Percentiles rank a stretch among this genome's conserved stretches.
phyloP scores from a whole-genome alignment of 192 early-diverging fungal genomes.

The Mortierella alpina region DNA sequence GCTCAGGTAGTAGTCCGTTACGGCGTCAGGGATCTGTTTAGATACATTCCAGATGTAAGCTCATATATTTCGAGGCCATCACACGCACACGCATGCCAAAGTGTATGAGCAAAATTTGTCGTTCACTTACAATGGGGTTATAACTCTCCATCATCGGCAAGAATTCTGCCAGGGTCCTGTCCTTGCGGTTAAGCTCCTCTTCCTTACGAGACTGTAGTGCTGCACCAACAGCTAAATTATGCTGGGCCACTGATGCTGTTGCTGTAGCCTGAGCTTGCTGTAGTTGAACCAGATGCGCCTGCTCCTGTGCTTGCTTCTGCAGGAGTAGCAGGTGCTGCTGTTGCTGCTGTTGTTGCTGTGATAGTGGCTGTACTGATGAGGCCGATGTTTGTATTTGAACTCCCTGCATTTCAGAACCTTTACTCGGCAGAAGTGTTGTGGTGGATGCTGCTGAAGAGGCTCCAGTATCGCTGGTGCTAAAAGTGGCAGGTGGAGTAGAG shows the following conservation, averaged over 20 bases:
- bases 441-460: background rate
- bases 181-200: slow-evolving; percentile 67
- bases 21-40: slow-evolving; percentile 88
- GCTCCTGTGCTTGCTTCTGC: slow-evolving; percentile 29
- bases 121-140: slow-evolving; percentile 75
- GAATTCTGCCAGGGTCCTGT: slow-evolving; percentile 85
- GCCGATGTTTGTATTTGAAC: background rate
- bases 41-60: background rate
- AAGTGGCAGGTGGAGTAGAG: slow-evolving; percentile 6
- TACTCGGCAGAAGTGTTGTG: background rate
- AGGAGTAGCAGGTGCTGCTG: slow-evolving; percentile 16
- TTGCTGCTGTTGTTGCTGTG: slow-evolving; percentile 13
- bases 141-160: slow-evolving; percentile 90
- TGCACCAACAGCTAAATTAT: slow-evolving; percentile 29
- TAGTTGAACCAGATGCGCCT: slow-evolving; percentile 21
- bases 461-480: background rate
- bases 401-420: background rate
- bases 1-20: slow-evolving; percentile 91
- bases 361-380: background rate
- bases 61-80: background rate
- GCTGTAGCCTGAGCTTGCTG: slow-evolving; percentile 16
- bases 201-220: slow-evolving; percentile 58
- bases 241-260: slow-evolving; percentile 29
- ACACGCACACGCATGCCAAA: background rate
- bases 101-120: background rate